These are phyloP conservation scores for Trichomonas tenax DNA, from an alignment of 208 protist genomes.

Conservation along the genomic window DNA sequence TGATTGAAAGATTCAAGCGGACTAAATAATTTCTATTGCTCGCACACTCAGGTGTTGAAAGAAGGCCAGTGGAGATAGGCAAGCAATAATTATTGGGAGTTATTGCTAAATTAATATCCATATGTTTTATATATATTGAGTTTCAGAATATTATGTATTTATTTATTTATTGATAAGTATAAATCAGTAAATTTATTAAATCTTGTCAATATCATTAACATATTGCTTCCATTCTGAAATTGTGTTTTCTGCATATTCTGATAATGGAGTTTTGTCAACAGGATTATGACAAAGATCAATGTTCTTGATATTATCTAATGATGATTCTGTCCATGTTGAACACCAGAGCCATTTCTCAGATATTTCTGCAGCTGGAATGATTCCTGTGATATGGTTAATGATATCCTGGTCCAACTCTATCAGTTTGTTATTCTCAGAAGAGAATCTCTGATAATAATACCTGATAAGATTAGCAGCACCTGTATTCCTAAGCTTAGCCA, in stretches of 20 bases:
- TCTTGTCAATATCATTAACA: no score
- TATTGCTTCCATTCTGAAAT: not conserved
- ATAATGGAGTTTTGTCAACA: constrained; percentile 43
- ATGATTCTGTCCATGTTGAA: constrained; percentile 45
- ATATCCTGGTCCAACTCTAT: constrained; percentile 39
- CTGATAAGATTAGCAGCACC: constrained; percentile 37
- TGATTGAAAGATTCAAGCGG: no score
- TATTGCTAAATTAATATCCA: no score
- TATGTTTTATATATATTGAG: no score
- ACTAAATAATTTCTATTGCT: no score
- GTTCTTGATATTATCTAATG: constrained; percentile 30
- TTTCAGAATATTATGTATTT: no score
- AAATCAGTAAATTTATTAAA: no score
- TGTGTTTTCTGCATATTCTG: constrained; percentile 26
- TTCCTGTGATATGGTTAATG: constrained; percentile 44
- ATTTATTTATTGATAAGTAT: no score
- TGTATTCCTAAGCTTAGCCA: constrained; percentile 35
- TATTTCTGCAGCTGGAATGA: constrained; percentile 43
- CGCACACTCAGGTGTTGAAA: no score
- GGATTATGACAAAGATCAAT: constrained; percentile 56
- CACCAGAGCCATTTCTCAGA: constrained; percentile 54
- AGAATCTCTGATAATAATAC: constrained; percentile 40
- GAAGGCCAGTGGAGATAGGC: no score
- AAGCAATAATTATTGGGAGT: no score
- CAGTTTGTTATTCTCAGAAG: constrained; percentile 42